A percentile compares a stretch with the other conserved stretches of the same genome.
These are phyloP conservation scores for Ensete glaucum DNA, from an alignment of 176 grass and related monocot species.

Conservation along the genomic window DNA sequence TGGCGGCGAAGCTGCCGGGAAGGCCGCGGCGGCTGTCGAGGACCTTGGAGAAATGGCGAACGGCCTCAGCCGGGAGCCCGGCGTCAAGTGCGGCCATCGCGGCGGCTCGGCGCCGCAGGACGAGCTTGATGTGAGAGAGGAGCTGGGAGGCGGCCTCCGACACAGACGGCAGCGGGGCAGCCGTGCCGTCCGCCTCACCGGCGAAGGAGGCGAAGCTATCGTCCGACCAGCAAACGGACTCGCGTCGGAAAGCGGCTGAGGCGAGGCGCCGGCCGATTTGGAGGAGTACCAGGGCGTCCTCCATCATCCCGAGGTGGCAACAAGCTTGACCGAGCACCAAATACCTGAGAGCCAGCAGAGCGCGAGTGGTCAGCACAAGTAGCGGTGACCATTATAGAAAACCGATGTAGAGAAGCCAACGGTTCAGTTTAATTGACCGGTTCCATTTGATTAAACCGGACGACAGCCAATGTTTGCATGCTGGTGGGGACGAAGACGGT, in stretches of 20 bases:
- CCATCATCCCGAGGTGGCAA: conserved; percentile 80
- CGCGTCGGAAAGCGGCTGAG: conserved; percentile 76
- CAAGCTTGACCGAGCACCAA: conserved; percentile 72
- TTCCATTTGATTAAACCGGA: neutral
- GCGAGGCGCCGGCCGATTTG: conserved; percentile 80
- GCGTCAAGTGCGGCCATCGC: conserved; percentile 83
- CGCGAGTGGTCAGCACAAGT: neutral
- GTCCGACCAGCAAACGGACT: conserved; percentile 76
- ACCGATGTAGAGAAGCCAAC: neutral
- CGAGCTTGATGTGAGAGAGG: conserved; percentile 72
- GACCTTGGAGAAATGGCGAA: conserved; percentile 84
- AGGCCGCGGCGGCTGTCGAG: conserved; percentile 64
- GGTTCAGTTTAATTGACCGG: neutral
- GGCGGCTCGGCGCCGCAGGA: conserved; percentile 76
- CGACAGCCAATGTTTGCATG: neutral
- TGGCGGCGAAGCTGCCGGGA: conserved; percentile 55
- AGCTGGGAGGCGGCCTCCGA: conserved; percentile 68
- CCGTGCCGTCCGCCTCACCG: conserved; percentile 3
- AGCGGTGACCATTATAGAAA: neutral
- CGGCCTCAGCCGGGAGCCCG: conserved; percentile 54
- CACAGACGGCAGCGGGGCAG: conserved; percentile 38
- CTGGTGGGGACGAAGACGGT: neutral
- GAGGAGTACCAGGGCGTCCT: conserved; percentile 86
- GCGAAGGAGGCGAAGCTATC: conserved; percentile 67
- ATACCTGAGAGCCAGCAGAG: conserved; percentile 33